Evolutionary conservation across 352 stramenopile species (phyloP), one percentile per base, ranked within the genome.

Genomic region (Chrysophaeum taylorii): DNA sequence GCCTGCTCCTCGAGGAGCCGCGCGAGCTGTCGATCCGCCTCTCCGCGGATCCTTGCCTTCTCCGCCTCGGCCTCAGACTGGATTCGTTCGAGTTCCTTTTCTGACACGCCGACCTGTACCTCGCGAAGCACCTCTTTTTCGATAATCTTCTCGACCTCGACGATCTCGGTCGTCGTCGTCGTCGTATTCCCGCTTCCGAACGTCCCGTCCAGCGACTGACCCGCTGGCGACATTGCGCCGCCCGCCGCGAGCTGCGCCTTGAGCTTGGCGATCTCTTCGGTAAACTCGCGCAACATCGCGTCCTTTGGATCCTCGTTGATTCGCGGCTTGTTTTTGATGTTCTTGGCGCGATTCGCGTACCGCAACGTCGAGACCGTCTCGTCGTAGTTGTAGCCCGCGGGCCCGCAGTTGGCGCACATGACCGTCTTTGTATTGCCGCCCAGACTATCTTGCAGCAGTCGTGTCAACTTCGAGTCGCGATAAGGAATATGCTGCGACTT

Each of bases 291-390:
- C 33, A 98, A 90, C 89, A 97, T 96, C n/a, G 92, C 88, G 73
- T 98, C 92, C 73, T 98, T 98, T 0, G 92, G 91, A 73, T 99
- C 94, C 75, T 98, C 91, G 76, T 99, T 99, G 50, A 98, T 94
- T 68, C 96, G 93, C 1, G 95, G 92, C 64, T 94, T 94, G 78
- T 98, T 98, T 74, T 98, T 97, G 75, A 99, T 99, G 73, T 99
- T 98, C 82, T 99, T 99, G 42, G 96, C 96, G 21, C 95, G 50
- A 74, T 97, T 97, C 2, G 93, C 93, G 77, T 98, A 99, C 71
- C 96, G 92, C 23, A 99, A 84, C 57, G 94, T 99, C 50, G 94
- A 97, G 2, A 99, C 78, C 1, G 94, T 98, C 82, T 99, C 96
- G 73, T 98, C 93, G 75, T 96, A 96, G 76, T 99, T 99, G 81